A percentile compares a stretch with the other conserved stretches of the same genome.
Evolutionary conservation across 2,329 filamentous ascomycete species (phyloP).

Genomic region (Diaporthe ilicicola): DNA sequence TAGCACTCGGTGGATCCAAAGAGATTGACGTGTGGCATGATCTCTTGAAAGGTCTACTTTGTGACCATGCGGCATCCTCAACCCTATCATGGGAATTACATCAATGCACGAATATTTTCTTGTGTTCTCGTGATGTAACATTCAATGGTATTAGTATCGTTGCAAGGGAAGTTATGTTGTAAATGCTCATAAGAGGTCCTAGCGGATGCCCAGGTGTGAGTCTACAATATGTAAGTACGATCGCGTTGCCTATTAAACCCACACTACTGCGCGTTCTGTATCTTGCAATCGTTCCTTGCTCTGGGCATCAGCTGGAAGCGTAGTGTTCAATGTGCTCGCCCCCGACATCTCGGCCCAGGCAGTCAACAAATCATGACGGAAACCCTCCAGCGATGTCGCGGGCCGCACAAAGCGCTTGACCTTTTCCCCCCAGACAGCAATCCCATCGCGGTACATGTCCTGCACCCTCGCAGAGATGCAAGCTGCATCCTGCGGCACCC

Average conservation of each 20-base stretch:
- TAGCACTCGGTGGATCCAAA: not conserved
- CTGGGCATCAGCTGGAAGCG: not conserved
- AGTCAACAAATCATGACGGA: not conserved
- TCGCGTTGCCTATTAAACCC: not conserved
- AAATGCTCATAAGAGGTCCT: not conserved
- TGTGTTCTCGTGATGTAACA: too few species aligned
- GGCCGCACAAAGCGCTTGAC: not conserved
- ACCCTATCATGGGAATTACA: too few species aligned
- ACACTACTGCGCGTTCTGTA: not conserved
- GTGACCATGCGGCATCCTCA: too few species aligned
- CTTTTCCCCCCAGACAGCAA: not conserved
- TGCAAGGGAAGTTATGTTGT: not conserved
- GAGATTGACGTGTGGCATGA: too few species aligned
- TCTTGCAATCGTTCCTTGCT: not conserved
- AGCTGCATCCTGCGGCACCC: not conserved
- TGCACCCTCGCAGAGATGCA: not conserved
- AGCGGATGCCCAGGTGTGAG: too few species aligned
- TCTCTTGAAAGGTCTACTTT: too few species aligned
- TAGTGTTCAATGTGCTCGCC: not conserved
- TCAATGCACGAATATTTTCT: too few species aligned
- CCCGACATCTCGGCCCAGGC: not conserved
- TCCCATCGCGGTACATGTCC: not conserved
- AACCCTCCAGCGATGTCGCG: not conserved
- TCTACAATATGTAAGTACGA: not conserved
- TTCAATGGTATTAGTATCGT: too few species aligned